Evolutionary conservation across 2,329 filamentous ascomycete genomes (phyloP), one percentile per base, ranked within the genome.

Genomic region (Metarhizium rileyi): DNA sequence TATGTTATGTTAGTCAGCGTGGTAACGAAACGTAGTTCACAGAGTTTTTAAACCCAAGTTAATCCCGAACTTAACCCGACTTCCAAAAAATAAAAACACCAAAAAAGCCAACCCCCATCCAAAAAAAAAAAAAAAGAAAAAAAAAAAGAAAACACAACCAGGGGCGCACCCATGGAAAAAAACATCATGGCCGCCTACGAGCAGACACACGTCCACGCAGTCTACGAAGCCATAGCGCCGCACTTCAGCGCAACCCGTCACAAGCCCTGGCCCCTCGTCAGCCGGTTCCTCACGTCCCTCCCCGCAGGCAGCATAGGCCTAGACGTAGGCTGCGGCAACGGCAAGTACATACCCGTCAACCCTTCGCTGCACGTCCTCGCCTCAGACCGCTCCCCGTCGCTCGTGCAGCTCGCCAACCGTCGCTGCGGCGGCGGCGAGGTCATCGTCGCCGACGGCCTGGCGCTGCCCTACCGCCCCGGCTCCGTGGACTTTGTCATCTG

Each of bases 311-410:
- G 87, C 46, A 70, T 97, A 50, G 93, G 93, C 9, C 75, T 95
- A 28, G 93, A 98, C 67, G 76, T 97, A 50, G 93, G 93, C 53
- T 97, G 93, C 69, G 93, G 93, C 52, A 98, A 98, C 70, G 93
- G 93, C 57, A 97, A 97, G 74, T 96, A 97, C 66, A 73, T 97
- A 53, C 73, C 78, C 52, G 86, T 95, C 50, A 94, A 94, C 68
- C 76, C 75, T 22, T 69, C 80, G 58, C 70, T 95, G 45, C 90
- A 87, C 70, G 84, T 96, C 48, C 65, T 97, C 52, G 91, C 83
- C 50, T 91, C 86, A 50, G 93, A 97, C 71, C 80, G 89, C 72
- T 94, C 81, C 59, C 74, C 72, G 23, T 70, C 74, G 50, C 74
- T 82, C 30, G 71, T 76, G 45, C 64, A 66, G 33, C 72, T 82